Conservation (phyloP, 345 rosid species). For the Eucalyptus polyanthemos region DNA sequence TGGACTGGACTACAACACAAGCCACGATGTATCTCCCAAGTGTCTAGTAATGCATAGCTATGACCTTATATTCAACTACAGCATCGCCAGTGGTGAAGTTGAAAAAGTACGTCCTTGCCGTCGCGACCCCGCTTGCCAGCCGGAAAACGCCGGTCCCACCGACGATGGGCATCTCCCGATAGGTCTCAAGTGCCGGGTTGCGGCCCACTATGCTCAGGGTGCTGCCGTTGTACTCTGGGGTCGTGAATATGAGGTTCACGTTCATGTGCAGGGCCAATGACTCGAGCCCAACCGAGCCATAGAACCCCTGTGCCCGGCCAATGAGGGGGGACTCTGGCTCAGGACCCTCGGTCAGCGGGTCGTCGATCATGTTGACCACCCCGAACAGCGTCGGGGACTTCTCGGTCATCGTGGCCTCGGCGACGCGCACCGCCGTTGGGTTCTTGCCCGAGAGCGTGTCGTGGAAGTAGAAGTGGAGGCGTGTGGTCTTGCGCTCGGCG, state of each 20-base stretch:
- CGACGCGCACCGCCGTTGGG: neutral
- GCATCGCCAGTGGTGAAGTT: slow-evolving; percentile 48
- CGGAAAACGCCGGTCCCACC: slow-evolving; percentile 70
- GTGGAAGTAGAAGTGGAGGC: slow-evolving; percentile 73
- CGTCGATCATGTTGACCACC: neutral
- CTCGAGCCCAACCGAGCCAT: neutral
- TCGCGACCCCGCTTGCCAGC: slow-evolving; percentile 57
- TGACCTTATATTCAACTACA: slow-evolving; percentile 57
- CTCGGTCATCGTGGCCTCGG: neutral
- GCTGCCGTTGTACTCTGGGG: slow-evolving; percentile 61
- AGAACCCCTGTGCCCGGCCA: slow-evolving; percentile 69
- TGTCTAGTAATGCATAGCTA: slow-evolving; percentile 26
- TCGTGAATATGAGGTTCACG: slow-evolving; percentile 34
- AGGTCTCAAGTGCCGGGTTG: neutral
- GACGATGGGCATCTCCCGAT: slow-evolving; percentile 2
- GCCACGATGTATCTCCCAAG: neutral
- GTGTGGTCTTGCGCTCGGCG: slow-evolving; percentile 31
- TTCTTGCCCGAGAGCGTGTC: slow-evolving; percentile 44
- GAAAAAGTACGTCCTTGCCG: slow-evolving; percentile 31
- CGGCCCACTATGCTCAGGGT: slow-evolving; percentile 44
- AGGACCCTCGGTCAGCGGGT: neutral
- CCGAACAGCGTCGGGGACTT: slow-evolving; percentile 52
- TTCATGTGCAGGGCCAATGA: neutral
- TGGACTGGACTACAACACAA: neutral
- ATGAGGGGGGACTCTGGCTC: neutral